Base-by-base conservation (phyloP, 352 stramenopile genomes). In the Halophytophthora batemanensis region DNA sequence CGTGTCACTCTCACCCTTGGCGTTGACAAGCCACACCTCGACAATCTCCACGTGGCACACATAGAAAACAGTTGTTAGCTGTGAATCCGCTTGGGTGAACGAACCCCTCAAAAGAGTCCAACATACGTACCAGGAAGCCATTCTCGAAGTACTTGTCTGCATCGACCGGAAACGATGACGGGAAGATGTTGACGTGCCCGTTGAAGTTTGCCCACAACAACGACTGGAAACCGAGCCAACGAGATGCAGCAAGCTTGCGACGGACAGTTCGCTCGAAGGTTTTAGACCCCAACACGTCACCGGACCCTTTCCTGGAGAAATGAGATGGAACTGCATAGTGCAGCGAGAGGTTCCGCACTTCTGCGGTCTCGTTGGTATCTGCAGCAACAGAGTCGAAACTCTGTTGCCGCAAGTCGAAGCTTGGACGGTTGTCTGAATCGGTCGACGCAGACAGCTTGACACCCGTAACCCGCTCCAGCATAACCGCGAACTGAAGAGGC, bases 11-110 rank as follows among this genome's bases (percentile, higher is more conserved):
- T 42, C 21, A 7, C 45, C 25, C 3, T 46, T 50, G 14, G 25
- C 22, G 11, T 10, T 28, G 22, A 76, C 29, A 15, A 65, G 14
- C 71, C 71, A 82, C 0, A 65, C 42, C 62, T 82, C 71, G 5
- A 79, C 15, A 13, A 82, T 75, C 71, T 82, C 36, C 28, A 44
- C 12, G 41, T 28, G 17, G 8, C 21, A 28, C 47, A 19, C 18
- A 35, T 40, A 21, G 12, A 18, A 19, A 1, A 6, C 22, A 15
- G 17, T 21, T 23, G 12, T 34, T 45, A 57, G 21, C 10, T 15
- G 21, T n/a, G 22, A 33, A 14, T 21, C 18, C 1, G 36, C 3
- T 31, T 8, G 25, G 4, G 25, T 31, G 8, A 29, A 10, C 23
- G 14, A 21, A 22, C 14, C 11, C 1, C n/a, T n/a, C 2, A 43